phyloP scores from a whole-genome alignment of 257 asterid species.

The Ophiorrhiza pumila region DNA sequence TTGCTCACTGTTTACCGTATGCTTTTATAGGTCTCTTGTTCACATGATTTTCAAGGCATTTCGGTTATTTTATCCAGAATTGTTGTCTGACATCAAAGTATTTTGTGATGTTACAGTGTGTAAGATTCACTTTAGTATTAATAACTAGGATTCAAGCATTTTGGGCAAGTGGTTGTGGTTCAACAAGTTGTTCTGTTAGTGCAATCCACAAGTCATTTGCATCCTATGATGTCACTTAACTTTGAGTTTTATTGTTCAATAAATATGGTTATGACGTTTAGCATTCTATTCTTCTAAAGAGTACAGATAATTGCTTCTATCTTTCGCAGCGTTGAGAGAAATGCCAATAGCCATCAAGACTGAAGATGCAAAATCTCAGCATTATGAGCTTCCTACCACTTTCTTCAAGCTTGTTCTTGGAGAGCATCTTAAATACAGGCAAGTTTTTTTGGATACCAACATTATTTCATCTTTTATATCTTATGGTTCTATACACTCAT shows the following conservation, averaged over 20 bases:
- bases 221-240: background rate
- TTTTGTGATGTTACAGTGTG: background rate
- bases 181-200: background rate
- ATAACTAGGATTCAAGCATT: background rate
- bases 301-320: slow-evolving; percentile 13
- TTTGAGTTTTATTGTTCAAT: background rate
- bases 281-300: background rate
- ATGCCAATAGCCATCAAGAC: slow-evolving; percentile 88
- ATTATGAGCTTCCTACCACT: slow-evolving; percentile 84
- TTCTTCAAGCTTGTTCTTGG: slow-evolving; percentile 94
- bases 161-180: background rate
- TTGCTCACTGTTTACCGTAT: background rate
- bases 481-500: background rate
- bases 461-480: background rate
- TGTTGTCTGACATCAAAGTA: background rate
- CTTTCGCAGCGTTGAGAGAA: slow-evolving; percentile 70
- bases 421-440: slow-evolving; percentile 86
- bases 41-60: too few species aligned
- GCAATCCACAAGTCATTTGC: background rate
- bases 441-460: background rate
- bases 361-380: slow-evolving; percentile 75
- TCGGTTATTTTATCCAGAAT: too few species aligned
- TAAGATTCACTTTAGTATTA: background rate
- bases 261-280: background rate
- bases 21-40: background rate